These are phyloP conservation scores for Raphanus raphanistrum DNA, from an alignment of 345 rosid genomes.

Conservation along the genomic window DNA sequence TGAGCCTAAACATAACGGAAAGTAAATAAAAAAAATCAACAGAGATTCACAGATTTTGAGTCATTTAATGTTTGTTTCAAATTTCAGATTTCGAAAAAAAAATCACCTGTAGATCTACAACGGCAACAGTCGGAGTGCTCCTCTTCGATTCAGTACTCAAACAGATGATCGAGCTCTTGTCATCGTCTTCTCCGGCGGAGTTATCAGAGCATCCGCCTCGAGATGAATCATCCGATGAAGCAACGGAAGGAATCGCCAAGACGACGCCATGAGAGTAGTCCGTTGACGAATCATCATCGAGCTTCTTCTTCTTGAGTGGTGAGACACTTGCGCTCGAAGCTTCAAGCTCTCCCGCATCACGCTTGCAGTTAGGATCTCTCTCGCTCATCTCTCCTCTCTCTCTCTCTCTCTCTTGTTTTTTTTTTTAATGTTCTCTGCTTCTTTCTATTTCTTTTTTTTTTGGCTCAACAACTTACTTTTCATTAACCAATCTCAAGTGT, in stretches of 20 bases:
- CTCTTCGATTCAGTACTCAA: constrained; percentile 44
- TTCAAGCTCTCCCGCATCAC: constrained; percentile 26
- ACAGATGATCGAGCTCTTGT: constrained; percentile 35
- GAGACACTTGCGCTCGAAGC: constrained; percentile 39
- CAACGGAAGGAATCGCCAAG: neutral
- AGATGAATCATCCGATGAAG: constrained; percentile 15
- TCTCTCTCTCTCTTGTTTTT: constrained; percentile 11
- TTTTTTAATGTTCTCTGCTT: neutral
- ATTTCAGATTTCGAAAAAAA: neutral
- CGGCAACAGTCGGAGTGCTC: constrained; percentile 23
- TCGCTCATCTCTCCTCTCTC: constrained; percentile 43
- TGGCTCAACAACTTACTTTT: too few relatives aligned
- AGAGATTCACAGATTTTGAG: neutral
- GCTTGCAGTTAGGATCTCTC: constrained; percentile 34
- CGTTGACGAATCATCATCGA: constrained; percentile 9
- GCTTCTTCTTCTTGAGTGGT: constrained; percentile 41
- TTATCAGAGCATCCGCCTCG: constrained; percentile 21
- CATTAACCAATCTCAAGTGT: too few relatives aligned
- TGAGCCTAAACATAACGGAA: neutral
- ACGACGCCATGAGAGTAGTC: neutral
- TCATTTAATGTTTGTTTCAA: neutral
- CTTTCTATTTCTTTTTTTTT: too few relatives aligned
- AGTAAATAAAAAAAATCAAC: neutral
- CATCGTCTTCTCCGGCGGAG: constrained; percentile 18
- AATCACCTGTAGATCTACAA: constrained; percentile 59